phyloP scores from a whole-genome alignment of 441 rosid species.

The Erodium trifolium region DNA sequence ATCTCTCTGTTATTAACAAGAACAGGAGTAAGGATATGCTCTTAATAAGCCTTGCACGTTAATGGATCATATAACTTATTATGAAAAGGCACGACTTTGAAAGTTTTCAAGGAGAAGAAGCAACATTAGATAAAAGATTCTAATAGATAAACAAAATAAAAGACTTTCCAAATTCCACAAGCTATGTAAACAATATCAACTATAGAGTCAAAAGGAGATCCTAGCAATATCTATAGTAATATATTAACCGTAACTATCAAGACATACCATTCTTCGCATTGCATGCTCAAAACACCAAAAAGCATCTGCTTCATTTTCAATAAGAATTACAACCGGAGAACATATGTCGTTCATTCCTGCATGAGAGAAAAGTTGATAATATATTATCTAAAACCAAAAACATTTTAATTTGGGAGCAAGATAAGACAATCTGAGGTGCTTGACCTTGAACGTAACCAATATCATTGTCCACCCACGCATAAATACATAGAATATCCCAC shows the following conservation, averaged over 20 bases:
- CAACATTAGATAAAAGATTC: neutral
- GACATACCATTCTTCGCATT: constrained; percentile 78
- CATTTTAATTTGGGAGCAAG: constrained; percentile 14
- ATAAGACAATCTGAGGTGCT: constrained; percentile 14
- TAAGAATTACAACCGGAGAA: constrained; percentile 80
- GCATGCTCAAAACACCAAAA: constrained; percentile 95
- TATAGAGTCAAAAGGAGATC: too few species aligned
- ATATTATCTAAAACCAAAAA: constrained; percentile 4
- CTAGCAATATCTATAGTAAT: neutral
- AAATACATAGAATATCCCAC: constrained; percentile 77
- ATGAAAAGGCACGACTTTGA: neutral
- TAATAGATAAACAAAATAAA: too few species aligned
- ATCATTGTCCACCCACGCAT: constrained; percentile 81
- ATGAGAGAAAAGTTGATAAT: constrained; percentile 15
- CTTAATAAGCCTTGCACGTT: constrained; percentile 13
- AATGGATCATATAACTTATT: neutral
- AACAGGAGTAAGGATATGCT: constrained; percentile 9
- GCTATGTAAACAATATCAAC: too few species aligned
- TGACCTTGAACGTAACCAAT: constrained; percentile 86
- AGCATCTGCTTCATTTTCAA: constrained; percentile 88
- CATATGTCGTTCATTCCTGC: constrained; percentile 96
- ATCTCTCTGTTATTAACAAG: constrained; percentile 54
- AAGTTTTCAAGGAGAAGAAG: too few species aligned
- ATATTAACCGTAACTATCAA: neutral
- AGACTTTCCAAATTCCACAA: too few species aligned